Evolutionary conservation across 345 rosid genomes (phyloP).

Genomic region (Anastatica hierochuntica): DNA sequence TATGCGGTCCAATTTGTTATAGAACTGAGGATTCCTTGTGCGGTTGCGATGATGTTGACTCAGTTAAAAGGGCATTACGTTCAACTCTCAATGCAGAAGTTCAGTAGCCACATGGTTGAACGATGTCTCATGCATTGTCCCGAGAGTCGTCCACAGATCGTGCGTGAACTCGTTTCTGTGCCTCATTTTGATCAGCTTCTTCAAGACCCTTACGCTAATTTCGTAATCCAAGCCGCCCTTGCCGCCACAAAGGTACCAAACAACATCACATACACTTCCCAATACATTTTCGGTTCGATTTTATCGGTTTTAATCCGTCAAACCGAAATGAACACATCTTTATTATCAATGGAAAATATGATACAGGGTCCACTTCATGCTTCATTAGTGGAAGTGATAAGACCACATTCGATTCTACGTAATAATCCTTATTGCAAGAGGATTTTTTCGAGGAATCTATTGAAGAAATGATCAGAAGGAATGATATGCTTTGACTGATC

Average conservation of each 20-base stretch:
- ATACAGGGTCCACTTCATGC: conserved; percentile 32
- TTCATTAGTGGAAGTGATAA: conserved; percentile 24
- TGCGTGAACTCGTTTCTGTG: conserved; percentile 35
- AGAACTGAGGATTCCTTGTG: conserved; percentile 38
- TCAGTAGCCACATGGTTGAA: conserved; percentile 52
- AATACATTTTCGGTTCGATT: background rate
- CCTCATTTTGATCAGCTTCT: conserved; percentile 42
- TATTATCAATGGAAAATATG: too few relatives aligned
- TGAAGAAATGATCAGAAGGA: conserved; percentile 23
- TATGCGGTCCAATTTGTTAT: conserved; percentile 51
- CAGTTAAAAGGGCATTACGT: conserved; percentile 50
- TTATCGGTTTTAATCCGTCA: background rate
- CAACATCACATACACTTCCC: background rate
- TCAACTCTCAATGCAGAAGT: conserved; percentile 44
- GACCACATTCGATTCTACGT: conserved; percentile 26
- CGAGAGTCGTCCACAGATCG: conserved; percentile 30
- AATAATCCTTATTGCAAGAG: conserved; percentile 31
- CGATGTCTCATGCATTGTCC: conserved; percentile 34
- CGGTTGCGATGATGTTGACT: conserved; percentile 29
- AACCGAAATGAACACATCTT: too few relatives aligned
- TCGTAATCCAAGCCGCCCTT: conserved; percentile 48
- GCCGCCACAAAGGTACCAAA: conserved; percentile 35
- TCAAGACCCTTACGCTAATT: conserved; percentile 50
- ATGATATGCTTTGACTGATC: background rate
- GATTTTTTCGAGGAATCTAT: conserved; percentile 23